Conservation (phyloP, 768 basidiomycete genomes). For the Panaeolus papilionaceus region DNA sequence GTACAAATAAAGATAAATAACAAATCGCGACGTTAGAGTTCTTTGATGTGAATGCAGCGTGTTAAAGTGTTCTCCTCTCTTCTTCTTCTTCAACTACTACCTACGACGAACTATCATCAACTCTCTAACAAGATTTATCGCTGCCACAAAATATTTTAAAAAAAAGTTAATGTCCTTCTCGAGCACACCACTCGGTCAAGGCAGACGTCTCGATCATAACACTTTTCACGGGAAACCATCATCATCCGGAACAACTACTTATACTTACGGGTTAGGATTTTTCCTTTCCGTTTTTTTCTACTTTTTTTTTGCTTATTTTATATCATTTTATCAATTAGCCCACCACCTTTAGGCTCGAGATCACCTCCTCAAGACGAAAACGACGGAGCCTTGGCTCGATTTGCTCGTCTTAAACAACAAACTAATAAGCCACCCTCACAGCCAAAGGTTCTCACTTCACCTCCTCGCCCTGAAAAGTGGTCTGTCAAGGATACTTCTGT, state of each 20-base stretch:
- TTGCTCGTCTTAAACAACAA: constrained; percentile 50
- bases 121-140: not conserved
- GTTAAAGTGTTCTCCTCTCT: constrained; percentile 1
- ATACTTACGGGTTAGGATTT: constrained; percentile 69
- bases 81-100: not conserved
- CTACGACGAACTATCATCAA: not conserved
- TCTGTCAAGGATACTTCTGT: constrained; percentile 84
- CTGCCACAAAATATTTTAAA: constrained; percentile 9
- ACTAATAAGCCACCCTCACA: constrained; percentile 38
- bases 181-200: constrained; percentile 82
- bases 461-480: constrained; percentile 74
- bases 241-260: constrained; percentile 55
- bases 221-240: constrained; percentile 74
- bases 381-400: constrained; percentile 48
- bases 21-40: constrained; percentile 11
- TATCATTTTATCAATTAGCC: constrained; percentile 36
- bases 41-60: constrained; percentile 12
- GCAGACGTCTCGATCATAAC: constrained; percentile 84
- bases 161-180: constrained; percentile 79
- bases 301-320: constrained; percentile 25
- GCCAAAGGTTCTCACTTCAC: constrained; percentile 49
- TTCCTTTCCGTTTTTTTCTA: constrained; percentile 25
- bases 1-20: constrained; percentile 10
- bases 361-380: constrained; percentile 59
- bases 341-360: constrained; percentile 59